Conservation (phyloP, 257 asterid species). For the Ligustrum vulgare region DNA sequence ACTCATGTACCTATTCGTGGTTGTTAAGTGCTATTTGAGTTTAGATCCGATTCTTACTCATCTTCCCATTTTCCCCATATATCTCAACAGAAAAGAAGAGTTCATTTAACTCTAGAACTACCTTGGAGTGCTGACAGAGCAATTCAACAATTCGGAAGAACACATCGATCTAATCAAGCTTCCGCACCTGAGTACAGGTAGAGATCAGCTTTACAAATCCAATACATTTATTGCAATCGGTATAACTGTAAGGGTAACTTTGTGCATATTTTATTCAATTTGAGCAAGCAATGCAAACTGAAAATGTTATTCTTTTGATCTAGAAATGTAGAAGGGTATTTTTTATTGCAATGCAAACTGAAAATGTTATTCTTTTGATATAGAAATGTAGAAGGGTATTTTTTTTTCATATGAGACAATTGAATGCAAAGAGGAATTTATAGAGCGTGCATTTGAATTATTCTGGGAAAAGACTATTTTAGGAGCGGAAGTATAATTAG, state of each 20-base stretch:
- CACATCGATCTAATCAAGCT: conserved; percentile 98
- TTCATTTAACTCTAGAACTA: conserved; percentile 91
- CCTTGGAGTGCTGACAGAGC: conserved; percentile 99
- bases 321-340: neutral
- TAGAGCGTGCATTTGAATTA: neutral
- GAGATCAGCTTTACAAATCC: conserved; percentile 20
- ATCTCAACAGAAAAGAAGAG: conserved; percentile 81
- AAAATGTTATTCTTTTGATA: neutral
- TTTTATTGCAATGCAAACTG: neutral
- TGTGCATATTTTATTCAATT: neutral
- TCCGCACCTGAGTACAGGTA: conserved; percentile 98
- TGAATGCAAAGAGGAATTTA: neutral
- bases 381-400: neutral
- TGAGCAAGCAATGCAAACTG: neutral
- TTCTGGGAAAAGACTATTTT: neutral
- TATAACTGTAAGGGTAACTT: neutral
- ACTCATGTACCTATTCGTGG: conserved; percentile 17
- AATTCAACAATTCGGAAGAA: conserved; percentile 98
- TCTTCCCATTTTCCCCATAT: conserved; percentile 23
- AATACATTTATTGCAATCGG: neutral
- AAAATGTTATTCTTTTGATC: neutral
- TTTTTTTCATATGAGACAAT: neutral
- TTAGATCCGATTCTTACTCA: conserved; percentile 6
- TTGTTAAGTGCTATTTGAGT: conserved; percentile 19
- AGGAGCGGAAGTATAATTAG: no score